Evolutionary conservation across 1,139 yeast genomes (phyloP).

Genomic region (Blastobotrys indianensis): DNA sequence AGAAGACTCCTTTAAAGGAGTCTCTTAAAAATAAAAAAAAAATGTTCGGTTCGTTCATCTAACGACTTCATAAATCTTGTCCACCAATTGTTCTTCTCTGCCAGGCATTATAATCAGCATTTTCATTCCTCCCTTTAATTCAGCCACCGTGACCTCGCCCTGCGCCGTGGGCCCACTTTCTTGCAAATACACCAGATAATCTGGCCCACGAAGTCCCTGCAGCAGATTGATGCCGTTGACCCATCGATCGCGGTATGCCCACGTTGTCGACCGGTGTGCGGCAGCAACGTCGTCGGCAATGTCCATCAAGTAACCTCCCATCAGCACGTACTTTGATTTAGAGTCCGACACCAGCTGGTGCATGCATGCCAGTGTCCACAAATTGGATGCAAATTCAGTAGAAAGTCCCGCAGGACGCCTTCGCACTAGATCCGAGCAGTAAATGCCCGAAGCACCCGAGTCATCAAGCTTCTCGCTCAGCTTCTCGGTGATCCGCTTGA

Average conservation of each 20-base stretch:
- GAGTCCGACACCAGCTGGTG: constrained; percentile 22
- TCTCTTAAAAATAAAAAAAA: too few species aligned
- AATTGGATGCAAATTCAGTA: constrained; percentile 22
- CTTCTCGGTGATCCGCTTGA: constrained; percentile 15
- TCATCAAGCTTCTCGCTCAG: constrained; percentile 16
- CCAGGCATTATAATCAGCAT: constrained; percentile 26
- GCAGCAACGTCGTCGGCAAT: constrained; percentile 24
- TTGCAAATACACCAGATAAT: constrained; percentile 24
- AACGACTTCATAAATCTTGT: constrained; percentile 18
- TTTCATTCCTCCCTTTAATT: constrained; percentile 21
- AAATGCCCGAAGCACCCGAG: constrained; percentile 15
- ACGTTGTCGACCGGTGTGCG: constrained; percentile 7
- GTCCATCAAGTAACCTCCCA: constrained; percentile 27
- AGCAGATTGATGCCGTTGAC: constrained; percentile 23
- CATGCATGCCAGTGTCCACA: constrained; percentile 28
- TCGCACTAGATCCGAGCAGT: constrained; percentile 13
- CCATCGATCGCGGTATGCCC: constrained; percentile 24
- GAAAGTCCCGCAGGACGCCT: constrained; percentile 20
- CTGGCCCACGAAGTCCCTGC: constrained; percentile 28
- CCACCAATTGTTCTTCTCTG: constrained; percentile 20
- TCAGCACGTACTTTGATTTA: constrained; percentile 16
- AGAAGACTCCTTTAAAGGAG: too few species aligned
- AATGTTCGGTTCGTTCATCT: too few species aligned
- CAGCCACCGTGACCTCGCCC: constrained; percentile 24
- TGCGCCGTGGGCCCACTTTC: constrained; percentile 19